Percentiles rank a stretch among this genome's conserved stretches.
Evolutionary conservation across 2,329 filamentous ascomycete genomes (phyloP).

Genomic region (Nemania sp.): DNA sequence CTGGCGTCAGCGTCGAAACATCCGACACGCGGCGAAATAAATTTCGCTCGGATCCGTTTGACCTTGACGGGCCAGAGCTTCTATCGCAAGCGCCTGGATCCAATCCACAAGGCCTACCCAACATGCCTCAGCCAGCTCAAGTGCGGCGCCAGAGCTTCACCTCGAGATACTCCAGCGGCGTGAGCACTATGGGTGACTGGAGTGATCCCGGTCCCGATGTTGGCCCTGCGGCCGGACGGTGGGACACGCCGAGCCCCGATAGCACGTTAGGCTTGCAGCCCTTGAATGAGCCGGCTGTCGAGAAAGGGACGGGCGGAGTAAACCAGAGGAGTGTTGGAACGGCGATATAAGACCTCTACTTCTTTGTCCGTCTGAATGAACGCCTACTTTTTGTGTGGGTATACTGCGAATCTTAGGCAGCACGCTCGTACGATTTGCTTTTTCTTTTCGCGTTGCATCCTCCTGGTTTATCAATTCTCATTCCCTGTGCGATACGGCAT

Average conservation of each 20-base stretch:
- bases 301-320: slow-evolving; percentile 30
- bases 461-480: not conserved
- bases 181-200: slow-evolving; percentile 53
- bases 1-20: slow-evolving; percentile 45
- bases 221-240: slow-evolving; percentile 43
- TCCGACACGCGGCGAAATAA: slow-evolving; percentile 53
- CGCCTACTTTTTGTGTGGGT: not conserved
- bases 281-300: slow-evolving; percentile 1
- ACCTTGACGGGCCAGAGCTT: slow-evolving; percentile 61
- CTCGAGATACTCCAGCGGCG: slow-evolving; percentile 54
- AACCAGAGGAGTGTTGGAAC: slow-evolving; percentile 41
- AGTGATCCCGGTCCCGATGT: slow-evolving; percentile 60
- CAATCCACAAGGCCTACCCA: slow-evolving; percentile 27
- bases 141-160: slow-evolving; percentile 46
- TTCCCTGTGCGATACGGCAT: slow-evolving; percentile 14
- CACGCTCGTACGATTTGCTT: not conserved
- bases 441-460: not conserved
- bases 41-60: slow-evolving; percentile 67
- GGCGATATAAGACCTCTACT: slow-evolving; percentile 40
- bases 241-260: slow-evolving; percentile 36
- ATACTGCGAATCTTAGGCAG: not conserved
- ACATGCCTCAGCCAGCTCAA: slow-evolving; percentile 40
- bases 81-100: slow-evolving; percentile 22
- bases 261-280: slow-evolving; percentile 16
- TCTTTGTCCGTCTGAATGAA: no score